Evolutionary conservation across 2,329 filamentous ascomycete species (phyloP).

Genomic region (Alternaria gansuensis): DNA sequence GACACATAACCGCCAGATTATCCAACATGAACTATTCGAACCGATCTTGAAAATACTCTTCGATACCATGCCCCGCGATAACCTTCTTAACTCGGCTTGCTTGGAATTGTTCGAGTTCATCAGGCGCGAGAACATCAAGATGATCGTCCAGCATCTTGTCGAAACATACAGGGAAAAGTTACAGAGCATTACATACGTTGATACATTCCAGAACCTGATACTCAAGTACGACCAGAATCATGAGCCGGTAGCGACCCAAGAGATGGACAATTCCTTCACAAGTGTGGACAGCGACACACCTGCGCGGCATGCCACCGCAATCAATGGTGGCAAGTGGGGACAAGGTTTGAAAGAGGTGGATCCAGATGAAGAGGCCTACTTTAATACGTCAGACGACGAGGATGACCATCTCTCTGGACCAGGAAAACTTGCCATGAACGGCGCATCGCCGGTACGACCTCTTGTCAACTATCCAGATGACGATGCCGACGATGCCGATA

Average conservation of each 20-base stretch:
- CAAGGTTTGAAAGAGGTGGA: conserved; percentile 84
- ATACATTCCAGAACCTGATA: conserved; percentile 82
- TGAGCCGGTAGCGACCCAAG: conserved; percentile 65
- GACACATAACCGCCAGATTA: conserved; percentile 87
- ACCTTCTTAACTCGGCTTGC: conserved; percentile 90
- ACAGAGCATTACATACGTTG: conserved; percentile 78
- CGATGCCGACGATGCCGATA: conserved; percentile 69
- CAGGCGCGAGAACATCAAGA: conserved; percentile 68
- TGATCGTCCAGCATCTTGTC: conserved; percentile 83
- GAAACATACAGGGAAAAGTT: conserved; percentile 83
- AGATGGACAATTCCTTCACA: conserved; percentile 72
- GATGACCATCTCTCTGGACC: conserved; percentile 62
- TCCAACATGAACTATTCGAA: conserved; percentile 80
- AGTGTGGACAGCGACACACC: conserved; percentile 68
- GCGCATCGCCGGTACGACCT: conserved; percentile 68
- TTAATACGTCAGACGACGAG: conserved; percentile 88
- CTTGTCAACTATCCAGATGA: conserved; percentile 94
- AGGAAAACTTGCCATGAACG: conserved; percentile 64
- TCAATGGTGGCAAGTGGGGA: conserved; percentile 68
- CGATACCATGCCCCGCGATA: conserved; percentile 88
- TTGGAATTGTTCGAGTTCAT: conserved; percentile 94
- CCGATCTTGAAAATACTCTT: conserved; percentile 85
- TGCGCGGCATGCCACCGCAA: conserved; percentile 53
- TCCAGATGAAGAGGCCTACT: conserved; percentile 89
- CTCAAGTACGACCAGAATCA: conserved; percentile 78